Evolutionary conservation across 2,329 filamentous ascomycete species (phyloP).

Genomic region (Dothideomycetidae sp.): DNA sequence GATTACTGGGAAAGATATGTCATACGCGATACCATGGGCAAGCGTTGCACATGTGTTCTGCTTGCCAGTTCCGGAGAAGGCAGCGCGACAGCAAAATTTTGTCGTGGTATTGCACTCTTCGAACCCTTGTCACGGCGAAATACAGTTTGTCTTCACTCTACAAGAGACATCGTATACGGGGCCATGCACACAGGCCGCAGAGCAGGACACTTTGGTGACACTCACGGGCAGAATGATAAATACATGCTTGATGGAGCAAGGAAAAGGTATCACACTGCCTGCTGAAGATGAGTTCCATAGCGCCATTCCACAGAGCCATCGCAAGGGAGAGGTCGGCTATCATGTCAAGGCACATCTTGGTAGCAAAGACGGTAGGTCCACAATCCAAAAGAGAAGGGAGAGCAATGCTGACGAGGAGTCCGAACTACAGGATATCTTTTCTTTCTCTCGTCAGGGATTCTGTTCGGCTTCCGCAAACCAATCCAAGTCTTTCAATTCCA

Average conservation of each 20-base stretch:
- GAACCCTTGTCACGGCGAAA: background rate
- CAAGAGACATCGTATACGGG: constrained; percentile 39
- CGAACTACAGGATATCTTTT: constrained; percentile 48
- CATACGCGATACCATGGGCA: constrained; percentile 38
- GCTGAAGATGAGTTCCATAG: constrained; percentile 45
- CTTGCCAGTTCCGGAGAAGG: constrained; percentile 50
- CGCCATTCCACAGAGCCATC: constrained; percentile 44
- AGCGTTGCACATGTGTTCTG: constrained; percentile 44
- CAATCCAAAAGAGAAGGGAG: background rate
- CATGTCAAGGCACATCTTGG: constrained; percentile 50
- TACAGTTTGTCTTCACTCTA: constrained; percentile 45
- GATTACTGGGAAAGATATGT: constrained; percentile 36
- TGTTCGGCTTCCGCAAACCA: constrained; percentile 54
- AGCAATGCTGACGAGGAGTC: constrained; percentile 1
- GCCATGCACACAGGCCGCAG: constrained; percentile 16
- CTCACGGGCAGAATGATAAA: constrained; percentile 34
- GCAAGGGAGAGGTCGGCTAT: constrained; percentile 48
- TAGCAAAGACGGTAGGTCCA: constrained; percentile 45
- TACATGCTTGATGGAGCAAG: constrained; percentile 31
- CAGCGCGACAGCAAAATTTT: constrained; percentile 49
- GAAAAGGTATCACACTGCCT: constrained; percentile 38
- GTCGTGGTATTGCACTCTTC: constrained; percentile 40
- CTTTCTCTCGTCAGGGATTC: constrained; percentile 45
- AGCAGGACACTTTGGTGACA: constrained; percentile 33
- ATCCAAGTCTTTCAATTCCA: constrained; percentile 48